A percentile compares a stretch with the other conserved stretches of the same genome.
phyloP scores from a whole-genome alignment of 2,329 filamentous ascomycete genomes.

The Fusarium pseudograminearum region DNA sequence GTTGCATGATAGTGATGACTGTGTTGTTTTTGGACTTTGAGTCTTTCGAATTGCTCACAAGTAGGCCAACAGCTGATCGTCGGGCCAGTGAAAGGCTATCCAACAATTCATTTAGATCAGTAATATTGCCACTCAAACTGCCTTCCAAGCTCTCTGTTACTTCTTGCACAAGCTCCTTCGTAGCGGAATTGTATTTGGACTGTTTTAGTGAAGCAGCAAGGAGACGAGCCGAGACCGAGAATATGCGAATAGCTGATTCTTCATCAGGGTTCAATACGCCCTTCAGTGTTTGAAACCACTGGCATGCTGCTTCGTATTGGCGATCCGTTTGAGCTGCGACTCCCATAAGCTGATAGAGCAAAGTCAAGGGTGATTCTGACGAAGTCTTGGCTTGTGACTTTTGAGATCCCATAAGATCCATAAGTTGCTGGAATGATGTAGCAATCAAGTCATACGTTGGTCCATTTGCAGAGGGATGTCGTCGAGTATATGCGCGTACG shows the following conservation, averaged over 20 bases:
- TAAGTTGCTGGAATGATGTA: conserved; percentile 50
- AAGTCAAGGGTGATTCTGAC: conserved; percentile 59
- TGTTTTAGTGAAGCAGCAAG: conserved; percentile 66
- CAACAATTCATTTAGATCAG: conserved; percentile 72
- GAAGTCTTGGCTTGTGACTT: conserved; percentile 52
- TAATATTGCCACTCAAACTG: conserved; percentile 68
- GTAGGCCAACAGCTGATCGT: conserved; percentile 64
- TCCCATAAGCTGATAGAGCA: conserved; percentile 66
- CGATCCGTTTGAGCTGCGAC: conserved; percentile 61
- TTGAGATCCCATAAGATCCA: conserved; percentile 51
- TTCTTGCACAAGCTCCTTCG: conserved; percentile 59
- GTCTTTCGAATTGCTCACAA: conserved; percentile 52
- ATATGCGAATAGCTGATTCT: conserved; percentile 64
- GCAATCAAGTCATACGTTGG: conserved; percentile 55
- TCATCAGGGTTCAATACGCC: conserved; percentile 52
- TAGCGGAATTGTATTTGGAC: conserved; percentile 51
- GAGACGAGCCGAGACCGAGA: conserved; percentile 66
- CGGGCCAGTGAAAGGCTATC: conserved; percentile 67
- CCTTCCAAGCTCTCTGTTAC: conserved; percentile 69
- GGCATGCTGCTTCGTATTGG: conserved; percentile 62
- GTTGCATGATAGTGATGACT: conserved; percentile 45
- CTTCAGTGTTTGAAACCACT: conserved; percentile 66
- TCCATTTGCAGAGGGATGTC: conserved; percentile 56
- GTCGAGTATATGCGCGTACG: conserved; percentile 69
- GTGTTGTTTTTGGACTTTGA: conserved; percentile 20